phyloP scores from a whole-genome alignment of 2,329 filamentous ascomycete species.

The Penicillium concentricum region DNA sequence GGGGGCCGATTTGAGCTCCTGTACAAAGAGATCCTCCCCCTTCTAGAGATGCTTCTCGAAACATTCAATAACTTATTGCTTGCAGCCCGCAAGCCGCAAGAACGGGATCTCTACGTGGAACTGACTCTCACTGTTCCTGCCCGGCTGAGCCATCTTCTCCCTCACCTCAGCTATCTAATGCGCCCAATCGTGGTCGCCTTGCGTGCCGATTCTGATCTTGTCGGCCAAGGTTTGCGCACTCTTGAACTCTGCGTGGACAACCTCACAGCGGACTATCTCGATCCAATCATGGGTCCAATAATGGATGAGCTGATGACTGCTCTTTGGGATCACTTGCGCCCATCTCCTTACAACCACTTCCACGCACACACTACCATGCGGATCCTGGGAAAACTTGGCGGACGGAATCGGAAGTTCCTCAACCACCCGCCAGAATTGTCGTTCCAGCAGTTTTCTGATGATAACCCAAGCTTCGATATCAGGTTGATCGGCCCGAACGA shows the following conservation, averaged over 20 bases:
- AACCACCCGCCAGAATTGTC: conserved; percentile 81
- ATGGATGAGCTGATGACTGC: conserved; percentile 99
- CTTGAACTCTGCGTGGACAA: conserved; percentile 98
- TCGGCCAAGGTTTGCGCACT: conserved; percentile 89
- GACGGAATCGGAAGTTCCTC: conserved; percentile 92
- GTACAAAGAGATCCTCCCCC: conserved; percentile 94
- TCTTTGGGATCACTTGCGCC: conserved; percentile 90
- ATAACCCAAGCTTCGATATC: conserved; percentile 81
- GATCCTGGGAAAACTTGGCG: conserved; percentile 93
- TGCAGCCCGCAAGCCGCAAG: conserved; percentile 83
- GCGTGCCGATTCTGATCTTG: conserved; percentile 85
- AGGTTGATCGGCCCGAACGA: conserved; percentile 85
- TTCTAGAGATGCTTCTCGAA: conserved; percentile 95
- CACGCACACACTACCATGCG: conserved; percentile 97
- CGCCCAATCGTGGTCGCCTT: conserved; percentile 93
- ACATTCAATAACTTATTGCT: conserved; percentile 93
- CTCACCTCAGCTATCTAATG: conserved; percentile 96
- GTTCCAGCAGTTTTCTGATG: conserved; percentile 84
- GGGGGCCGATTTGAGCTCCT: conserved; percentile 96
- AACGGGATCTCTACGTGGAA: conserved; percentile 95
- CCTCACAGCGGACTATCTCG: conserved; percentile 92
- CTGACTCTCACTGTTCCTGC: conserved; percentile 94
- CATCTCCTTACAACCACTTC: conserved; percentile 93
- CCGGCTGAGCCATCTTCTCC: conserved; percentile 86
- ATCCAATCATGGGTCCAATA: conserved; percentile 98